Evolutionary conservation across 2,329 filamentous ascomycete species (phyloP), one percentile per base, ranked within the genome.

Genomic region (Sclerotinia borealis): DNA sequence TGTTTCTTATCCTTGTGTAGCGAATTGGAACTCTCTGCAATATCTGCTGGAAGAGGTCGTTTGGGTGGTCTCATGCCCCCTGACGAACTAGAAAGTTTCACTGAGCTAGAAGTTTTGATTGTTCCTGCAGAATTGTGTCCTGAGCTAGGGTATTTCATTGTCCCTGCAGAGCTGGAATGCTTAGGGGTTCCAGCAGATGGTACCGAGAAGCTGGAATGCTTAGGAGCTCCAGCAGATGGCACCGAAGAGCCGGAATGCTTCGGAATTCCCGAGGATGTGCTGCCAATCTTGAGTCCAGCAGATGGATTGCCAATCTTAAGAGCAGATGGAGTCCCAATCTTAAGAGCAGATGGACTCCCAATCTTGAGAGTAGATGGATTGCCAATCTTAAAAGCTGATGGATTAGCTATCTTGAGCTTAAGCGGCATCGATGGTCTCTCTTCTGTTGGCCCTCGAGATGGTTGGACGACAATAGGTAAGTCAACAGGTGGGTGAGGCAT

Each of bases 21-120:
- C 10, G 41, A 63, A n/a, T 48, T 56, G 27, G 60, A 63, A 39
- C 43, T 41, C n/a, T 56, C 60, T 34, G 51, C 51, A 39, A 63
- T 48, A 58, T 68, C 65, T 55, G 45, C 39, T n/a, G 63, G 64
- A 34, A 59, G 61, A 60, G 67, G 67, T 29, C 71, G 65, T 55
- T 71, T 71, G 2, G 68, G 68, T 43, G 70, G 65, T 61, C 65
- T 70, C 63, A 68, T 66, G 27, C 39, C 47, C 25, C 66, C 62
- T 13, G 59, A 61, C 25, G 27, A 54, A 31, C 37, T 64, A 31
- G 34, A 37, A 6, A 58, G 22, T 41, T 63, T 63, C 5, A 55
- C 13, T 17, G 39, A 39, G 39, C 39, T 34, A 29, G 49, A 15
- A 13, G 50, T 11, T n/a, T 63, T 63, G 15, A 17, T 9, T 43